These are phyloP conservation scores for Penicillium sp. DNA, from an alignment of 2,329 filamentous ascomycete genomes.

Conservation along the genomic window DNA sequence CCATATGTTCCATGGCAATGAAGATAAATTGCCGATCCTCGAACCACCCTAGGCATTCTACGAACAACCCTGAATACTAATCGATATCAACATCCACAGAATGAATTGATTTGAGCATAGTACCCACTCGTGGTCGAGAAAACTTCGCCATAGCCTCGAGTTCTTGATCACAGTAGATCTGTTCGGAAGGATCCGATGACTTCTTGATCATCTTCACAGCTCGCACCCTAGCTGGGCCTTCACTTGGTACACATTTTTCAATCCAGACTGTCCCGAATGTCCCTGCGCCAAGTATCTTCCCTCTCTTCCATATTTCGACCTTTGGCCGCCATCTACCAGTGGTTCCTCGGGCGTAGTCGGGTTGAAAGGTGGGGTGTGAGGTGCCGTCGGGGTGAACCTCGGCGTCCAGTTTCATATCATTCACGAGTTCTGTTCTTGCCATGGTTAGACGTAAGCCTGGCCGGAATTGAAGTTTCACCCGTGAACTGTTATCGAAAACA, in stretches of 20 bases:
- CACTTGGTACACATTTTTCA: not conserved
- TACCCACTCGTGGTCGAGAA: too few species aligned
- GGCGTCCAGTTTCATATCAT: not conserved
- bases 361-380: not conserved
- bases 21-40: too few species aligned
- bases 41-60: too few species aligned
- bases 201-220: not conserved
- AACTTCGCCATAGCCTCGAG: too few species aligned
- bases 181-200: not conserved
- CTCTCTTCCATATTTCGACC: not conserved
- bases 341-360: not conserved
- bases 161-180: not conserved
- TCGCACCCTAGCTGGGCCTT: not conserved
- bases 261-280: not conserved
- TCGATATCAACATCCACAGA: too few species aligned
- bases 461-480: not conserved
- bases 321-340: not conserved
- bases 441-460: not conserved
- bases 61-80: too few species aligned
- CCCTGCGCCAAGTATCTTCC: not conserved
- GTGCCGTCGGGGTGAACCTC: not conserved
- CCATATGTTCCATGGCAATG: too few species aligned
- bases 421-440: not conserved
- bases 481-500: not conserved
- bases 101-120: too few species aligned